These are phyloP conservation scores for Trichoderma reesei DNA, from an alignment of 495 filamentous ascomycete species.

Conservation along the genomic window DNA sequence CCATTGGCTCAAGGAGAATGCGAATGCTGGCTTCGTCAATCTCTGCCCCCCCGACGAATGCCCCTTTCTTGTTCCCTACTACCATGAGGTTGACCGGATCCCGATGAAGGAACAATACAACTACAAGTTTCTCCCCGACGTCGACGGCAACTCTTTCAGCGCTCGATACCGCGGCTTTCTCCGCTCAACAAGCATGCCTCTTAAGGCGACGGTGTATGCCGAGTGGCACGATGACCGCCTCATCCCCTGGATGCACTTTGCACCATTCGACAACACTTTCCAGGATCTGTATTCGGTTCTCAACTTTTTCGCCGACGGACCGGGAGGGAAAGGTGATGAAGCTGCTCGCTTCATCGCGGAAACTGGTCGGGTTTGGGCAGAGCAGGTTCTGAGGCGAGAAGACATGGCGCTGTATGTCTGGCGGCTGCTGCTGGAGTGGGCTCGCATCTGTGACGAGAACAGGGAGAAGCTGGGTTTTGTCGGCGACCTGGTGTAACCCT, in stretches of 20 bases:
- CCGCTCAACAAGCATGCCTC: constrained; percentile 44
- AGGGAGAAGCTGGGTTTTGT: constrained; percentile 52
- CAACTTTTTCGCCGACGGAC: constrained; percentile 54
- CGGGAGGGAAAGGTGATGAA: constrained; percentile 30
- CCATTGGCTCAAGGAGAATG: constrained; percentile 28
- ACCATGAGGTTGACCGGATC: constrained; percentile 19
- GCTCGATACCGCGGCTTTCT: constrained; percentile 54
- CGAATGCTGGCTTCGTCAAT: constrained; percentile 32
- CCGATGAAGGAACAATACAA: constrained; percentile 47
- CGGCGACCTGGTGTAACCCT: constrained; percentile 21
- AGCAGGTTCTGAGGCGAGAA: constrained; percentile 52
- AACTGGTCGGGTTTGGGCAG: constrained; percentile 55
- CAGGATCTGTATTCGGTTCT: constrained; percentile 57
- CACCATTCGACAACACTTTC: constrained; percentile 61
- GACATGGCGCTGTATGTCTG: constrained; percentile 67
- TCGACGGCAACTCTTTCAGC: constrained; percentile 56
- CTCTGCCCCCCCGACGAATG: constrained; percentile 27
- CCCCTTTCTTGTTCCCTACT: constrained; percentile 31
- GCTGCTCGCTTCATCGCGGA: constrained; percentile 51
- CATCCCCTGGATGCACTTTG: constrained; percentile 51
- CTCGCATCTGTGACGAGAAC: constrained; percentile 52
- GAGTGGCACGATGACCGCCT: constrained; percentile 57
- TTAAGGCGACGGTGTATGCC: constrained; percentile 55
- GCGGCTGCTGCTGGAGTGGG: constrained; percentile 64
- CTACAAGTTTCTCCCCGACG: constrained; percentile 49